phyloP scores from a whole-genome alignment of 768 basidiomycete species.

The Boletus coccyginus region DNA sequence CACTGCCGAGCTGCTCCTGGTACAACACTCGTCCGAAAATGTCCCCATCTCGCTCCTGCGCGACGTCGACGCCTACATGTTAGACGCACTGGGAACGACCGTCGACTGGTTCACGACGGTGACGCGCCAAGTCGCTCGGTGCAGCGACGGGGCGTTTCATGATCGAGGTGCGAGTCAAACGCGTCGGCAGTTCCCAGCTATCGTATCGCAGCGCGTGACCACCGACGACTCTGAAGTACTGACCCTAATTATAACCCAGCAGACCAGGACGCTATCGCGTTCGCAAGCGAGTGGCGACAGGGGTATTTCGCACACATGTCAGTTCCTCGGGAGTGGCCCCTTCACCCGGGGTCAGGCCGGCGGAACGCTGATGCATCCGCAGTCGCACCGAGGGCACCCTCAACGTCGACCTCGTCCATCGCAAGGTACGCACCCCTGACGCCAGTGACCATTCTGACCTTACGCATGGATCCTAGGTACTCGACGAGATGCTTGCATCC shows the following conservation, averaged over 20 bases:
- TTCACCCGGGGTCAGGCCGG: too few relatives aligned
- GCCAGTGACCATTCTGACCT: too few relatives aligned
- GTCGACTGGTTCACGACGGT: conserved; percentile 41
- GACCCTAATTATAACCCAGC: not conserved
- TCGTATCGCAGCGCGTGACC: too few relatives aligned
- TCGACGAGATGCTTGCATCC: conserved; percentile 51
- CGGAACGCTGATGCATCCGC: not conserved
- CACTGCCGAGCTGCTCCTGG: too few relatives aligned
- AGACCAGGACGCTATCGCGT: conserved; percentile 32
- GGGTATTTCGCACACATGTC: conserved; percentile 40
- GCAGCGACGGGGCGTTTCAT: conserved; percentile 10
- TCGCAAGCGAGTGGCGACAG: conserved; percentile 56
- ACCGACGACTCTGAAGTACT: not conserved
- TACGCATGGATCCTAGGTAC: conserved; percentile 38
- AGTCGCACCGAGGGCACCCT: conserved; percentile 44
- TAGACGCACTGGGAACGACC: conserved; percentile 52
- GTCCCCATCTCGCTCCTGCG: conserved; percentile 3
- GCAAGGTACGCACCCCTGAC: conserved; percentile 38
- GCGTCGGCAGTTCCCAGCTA: too few relatives aligned
- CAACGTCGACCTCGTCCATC: conserved; percentile 56
- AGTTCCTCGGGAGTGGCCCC: not conserved
- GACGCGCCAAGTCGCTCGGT: conserved; percentile 15
- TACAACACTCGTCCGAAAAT: not conserved
- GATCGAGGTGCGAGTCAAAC: conserved; percentile 5
- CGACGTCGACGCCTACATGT: conserved; percentile 42